phyloP scores from a whole-genome alignment of 2,329 filamentous ascomycete genomes.

The Geosmithia morbida region DNA sequence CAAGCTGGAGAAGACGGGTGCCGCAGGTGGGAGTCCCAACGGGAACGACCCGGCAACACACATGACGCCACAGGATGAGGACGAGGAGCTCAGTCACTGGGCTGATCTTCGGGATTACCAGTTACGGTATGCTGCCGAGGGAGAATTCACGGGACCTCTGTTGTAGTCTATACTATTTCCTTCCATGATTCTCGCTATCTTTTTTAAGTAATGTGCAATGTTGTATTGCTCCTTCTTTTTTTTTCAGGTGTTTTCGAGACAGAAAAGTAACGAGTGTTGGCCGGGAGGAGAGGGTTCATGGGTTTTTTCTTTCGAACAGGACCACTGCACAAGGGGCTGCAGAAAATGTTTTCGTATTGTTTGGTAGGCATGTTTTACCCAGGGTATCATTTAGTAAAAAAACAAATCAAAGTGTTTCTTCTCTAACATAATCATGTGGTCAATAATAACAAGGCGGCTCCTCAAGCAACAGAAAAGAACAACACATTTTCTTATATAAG shows the following conservation, averaged over 20 bases:
- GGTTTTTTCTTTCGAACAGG: no score
- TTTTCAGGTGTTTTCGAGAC: not conserved
- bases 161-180: not conserved
- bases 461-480: not conserved
- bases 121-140: constrained; percentile 41
- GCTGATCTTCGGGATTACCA: constrained; percentile 69
- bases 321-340: no score
- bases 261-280: not conserved
- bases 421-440: no score
- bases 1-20: constrained; percentile 53
- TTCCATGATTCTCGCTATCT: not conserved
- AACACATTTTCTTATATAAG: not conserved
- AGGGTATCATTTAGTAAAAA: not conserved
- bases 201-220: not conserved
- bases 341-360: not conserved
- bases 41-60: constrained; percentile 11
- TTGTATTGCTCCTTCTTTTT: not conserved
- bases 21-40: constrained; percentile 10
- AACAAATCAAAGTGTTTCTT: not conserved
- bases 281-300: no score
- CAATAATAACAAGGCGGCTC: not conserved
- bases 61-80: constrained; percentile 48
- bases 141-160: constrained; percentile 29
- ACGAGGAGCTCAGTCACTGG: constrained; percentile 65
- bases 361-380: not conserved